These are phyloP conservation scores for Phyllachora maydis DNA, from an alignment of 2,329 filamentous ascomycete species.

Conservation along the genomic window DNA sequence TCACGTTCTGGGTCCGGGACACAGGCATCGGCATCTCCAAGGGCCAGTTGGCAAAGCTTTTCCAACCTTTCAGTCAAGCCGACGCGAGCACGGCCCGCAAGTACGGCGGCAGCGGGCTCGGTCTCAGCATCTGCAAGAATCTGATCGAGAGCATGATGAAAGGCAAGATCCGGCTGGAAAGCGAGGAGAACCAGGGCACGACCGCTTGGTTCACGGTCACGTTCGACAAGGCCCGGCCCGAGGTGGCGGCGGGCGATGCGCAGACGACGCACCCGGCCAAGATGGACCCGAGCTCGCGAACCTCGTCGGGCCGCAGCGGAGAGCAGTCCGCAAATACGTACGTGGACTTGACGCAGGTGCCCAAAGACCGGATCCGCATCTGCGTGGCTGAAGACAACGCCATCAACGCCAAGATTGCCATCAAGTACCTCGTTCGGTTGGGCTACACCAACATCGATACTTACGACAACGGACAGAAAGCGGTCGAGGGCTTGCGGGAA, in stretches of 20 bases:
- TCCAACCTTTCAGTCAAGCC: slow-evolving; percentile 83
- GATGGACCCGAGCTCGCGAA: slow-evolving; percentile 3
- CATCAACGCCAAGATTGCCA: slow-evolving; percentile 87
- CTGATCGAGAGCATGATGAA: slow-evolving; percentile 86
- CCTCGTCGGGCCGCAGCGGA: slow-evolving; percentile 11
- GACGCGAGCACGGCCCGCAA: slow-evolving; percentile 78
- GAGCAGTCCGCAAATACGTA: slow-evolving; percentile 20
- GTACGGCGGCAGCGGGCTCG: slow-evolving; percentile 80
- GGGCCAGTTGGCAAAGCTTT: slow-evolving; percentile 66
- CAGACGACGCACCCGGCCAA: slow-evolving; percentile 15
- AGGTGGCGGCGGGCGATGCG: slow-evolving; percentile 35
- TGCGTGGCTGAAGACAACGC: slow-evolving; percentile 92
- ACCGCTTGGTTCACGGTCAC: slow-evolving; percentile 62
- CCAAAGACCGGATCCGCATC: slow-evolving; percentile 60
- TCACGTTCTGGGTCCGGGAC: slow-evolving; percentile 74
- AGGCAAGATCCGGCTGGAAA: slow-evolving; percentile 67
- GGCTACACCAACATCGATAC: slow-evolving; percentile 68
- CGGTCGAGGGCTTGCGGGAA: slow-evolving; percentile 63
- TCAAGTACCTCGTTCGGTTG: slow-evolving; percentile 72
- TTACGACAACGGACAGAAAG: slow-evolving; percentile 75
- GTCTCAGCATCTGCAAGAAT: slow-evolving; percentile 85
- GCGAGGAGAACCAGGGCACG: slow-evolving; percentile 49
- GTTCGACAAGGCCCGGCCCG: slow-evolving; percentile 59
- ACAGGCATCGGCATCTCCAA: slow-evolving; percentile 82
- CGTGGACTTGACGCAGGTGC: slow-evolving; percentile 50